Base-by-base conservation (phyloP, 106 monocot species). In the Xerophyta viscosa region DNA sequence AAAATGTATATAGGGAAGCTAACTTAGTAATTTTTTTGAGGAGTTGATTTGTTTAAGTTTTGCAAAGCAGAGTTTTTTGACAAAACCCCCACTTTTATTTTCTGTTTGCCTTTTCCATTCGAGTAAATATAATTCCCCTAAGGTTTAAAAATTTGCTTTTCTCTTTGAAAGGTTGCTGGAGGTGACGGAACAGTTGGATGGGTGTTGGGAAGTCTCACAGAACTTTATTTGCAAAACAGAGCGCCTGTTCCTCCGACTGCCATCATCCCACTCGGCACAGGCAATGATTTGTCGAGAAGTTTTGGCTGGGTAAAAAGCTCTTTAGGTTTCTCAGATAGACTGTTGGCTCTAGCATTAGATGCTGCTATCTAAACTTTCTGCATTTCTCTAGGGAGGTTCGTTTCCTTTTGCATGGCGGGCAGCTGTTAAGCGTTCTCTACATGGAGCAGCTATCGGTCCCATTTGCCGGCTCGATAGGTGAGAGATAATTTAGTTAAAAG, bases 111-210 rank as follows among this genome's bases (percentile, higher is more conserved):
- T n/a, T n/a, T n/a, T n/a, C n/a, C n/a, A n/a, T n/a, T n/a, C n/a
- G n/a, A n/a, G n/a, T n/a, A n/a, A n/a, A n/a, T n/a, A n/a, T n/a
- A n/a, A n/a, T n/a, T n/a, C n/a, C n/a, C n/a, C n/a, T n/a, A n/a
- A n/a, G n/a, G n/a, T n/a, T n/a, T n/a, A n/a, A n/a, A n/a, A n/a
- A n/a, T n/a, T n/a, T n/a, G n/a, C n/a, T 36, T 29, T 58, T 26
- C 17, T 51, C 20, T 8, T 62, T 50, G 37, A 8, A 55, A 91
- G 91, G 86, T 86, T 70, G 91, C 91, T 31, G 91, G 91, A 66
- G 91, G 91, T 56, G 91, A 91, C 66, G 91, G 91, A 31, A 91
- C 91, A 29, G 82, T 86, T n/a, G 91, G 91, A 41, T 91, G 91
- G 91, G 69, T 91, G 6, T 55, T 91, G 28, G 86, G 86, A 52